Conservation (phyloP, 2,329 filamentous ascomycete species). For the Leptographium radiaticola region DNA sequence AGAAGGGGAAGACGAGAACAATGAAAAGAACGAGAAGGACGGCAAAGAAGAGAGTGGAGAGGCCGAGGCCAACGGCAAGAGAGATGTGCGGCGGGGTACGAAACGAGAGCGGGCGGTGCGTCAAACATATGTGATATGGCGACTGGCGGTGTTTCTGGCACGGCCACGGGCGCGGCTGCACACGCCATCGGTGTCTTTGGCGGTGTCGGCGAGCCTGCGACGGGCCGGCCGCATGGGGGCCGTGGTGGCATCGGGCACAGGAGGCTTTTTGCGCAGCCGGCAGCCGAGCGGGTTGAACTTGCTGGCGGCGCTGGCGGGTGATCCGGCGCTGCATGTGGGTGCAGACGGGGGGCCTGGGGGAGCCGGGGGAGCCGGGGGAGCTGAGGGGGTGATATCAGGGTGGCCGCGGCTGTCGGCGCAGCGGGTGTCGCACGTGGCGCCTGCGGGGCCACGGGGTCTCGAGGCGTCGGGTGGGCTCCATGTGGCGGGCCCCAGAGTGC, state of each 20-base stretch:
- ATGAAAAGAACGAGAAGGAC: constrained; percentile 2
- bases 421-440: constrained; percentile 61
- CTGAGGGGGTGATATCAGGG: not conserved
- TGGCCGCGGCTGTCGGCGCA: constrained; percentile 56
- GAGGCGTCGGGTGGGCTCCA: constrained; percentile 33
- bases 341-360: too few relatives aligned
- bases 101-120: constrained; percentile 13
- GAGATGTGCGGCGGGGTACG: constrained; percentile 9
- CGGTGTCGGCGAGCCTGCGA: constrained; percentile 46
- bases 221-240: constrained; percentile 29
- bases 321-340: constrained; percentile 40
- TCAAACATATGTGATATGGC: constrained; percentile 46
- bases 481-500: constrained; percentile 37
- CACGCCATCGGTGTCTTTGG: constrained; percentile 52
- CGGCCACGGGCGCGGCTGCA: constrained; percentile 53
- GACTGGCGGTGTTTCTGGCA: constrained; percentile 41
- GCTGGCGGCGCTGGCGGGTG: constrained; percentile 58
- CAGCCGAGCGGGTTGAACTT: constrained; percentile 60
- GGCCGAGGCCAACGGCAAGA: constrained; percentile 5
- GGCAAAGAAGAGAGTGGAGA: constrained; percentile 4
- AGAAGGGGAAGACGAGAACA: constrained; percentile 13
- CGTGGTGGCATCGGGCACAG: constrained; percentile 11
- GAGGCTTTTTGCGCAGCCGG: constrained; percentile 56
- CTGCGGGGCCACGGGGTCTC: constrained; percentile 35
- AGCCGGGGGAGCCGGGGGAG: constrained; percentile 32